Base-by-base conservation (phyloP, 805 yeast genomes). In the Schizosaccharomyces lindneri region DNA sequence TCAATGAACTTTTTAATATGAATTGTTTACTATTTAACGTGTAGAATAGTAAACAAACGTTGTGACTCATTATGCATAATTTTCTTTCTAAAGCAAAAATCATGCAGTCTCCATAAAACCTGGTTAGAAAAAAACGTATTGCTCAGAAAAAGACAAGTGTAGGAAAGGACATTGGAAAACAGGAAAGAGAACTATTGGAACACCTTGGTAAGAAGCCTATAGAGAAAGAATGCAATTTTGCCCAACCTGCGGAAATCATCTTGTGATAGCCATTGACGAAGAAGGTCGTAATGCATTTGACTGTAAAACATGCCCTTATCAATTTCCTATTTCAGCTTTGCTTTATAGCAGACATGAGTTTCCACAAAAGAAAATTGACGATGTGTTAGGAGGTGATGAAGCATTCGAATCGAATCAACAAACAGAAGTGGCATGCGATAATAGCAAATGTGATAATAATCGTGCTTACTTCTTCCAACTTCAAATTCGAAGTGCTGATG, bases 401-500 rank as follows among this genome's bases (percentile, higher is more conserved):
- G 94, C 97, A 1, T 93, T 98, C 98, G 97, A 90, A 71, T 59
- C 59, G 59, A 60, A 62, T 48, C 43, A 27, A 32, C 57, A 57
- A 43, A 32, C 59, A 55, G 55, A 59, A 17, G 32, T 32, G n/a
- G 27, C 43, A n/a, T 55, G 48, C 24, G 48, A 11, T 36, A 36
- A 24, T 43, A 32, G 27, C 13, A 29, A 87, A 63, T 93, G 98
- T 75, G 95, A 87, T 51, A 83, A 84, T 65, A 85, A 81, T 66
- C 87, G 87, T 72, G 98, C 98, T 0, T 93, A 93, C 73, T 93
- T 87, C 76, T 93, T 89, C 78, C 97, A 93, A 73, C 75, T 93
- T 63, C 98, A 93, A 72, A 93, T 93, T 68, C 79, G 98, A 73
- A 85, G 95, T 64, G 98, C 98, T 1, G 98, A 93, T 78, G 98